Conservation (phyloP, 1,139 yeast species). For the Pichia sp. region DNA sequence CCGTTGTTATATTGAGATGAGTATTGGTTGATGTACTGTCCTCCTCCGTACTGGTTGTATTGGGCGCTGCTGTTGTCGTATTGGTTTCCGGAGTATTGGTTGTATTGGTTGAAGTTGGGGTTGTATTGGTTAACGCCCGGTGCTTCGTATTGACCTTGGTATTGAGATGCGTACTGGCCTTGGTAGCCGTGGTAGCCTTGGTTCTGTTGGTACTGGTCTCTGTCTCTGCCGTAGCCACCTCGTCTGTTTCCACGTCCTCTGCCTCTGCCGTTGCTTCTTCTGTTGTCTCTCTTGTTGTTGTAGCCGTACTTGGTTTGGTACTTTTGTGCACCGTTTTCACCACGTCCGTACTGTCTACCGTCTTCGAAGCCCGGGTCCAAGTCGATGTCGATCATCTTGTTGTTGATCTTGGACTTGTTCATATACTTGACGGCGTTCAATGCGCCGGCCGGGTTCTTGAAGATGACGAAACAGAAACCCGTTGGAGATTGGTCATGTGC, state of each 20-base stretch:
- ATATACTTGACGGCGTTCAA: slow-evolving; percentile 78
- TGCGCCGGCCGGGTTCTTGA: slow-evolving; percentile 64
- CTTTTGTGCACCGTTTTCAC: slow-evolving; percentile 82
- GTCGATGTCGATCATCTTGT: slow-evolving; percentile 76
- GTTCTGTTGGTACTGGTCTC: slow-evolving; percentile 1
- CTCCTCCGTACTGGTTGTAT: slow-evolving; percentile 3
- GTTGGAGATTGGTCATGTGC: slow-evolving; percentile 88
- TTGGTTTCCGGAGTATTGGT: neutral
- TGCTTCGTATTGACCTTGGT: slow-evolving; percentile 1
- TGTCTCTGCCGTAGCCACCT: slow-evolving; percentile 17
- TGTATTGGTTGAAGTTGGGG: neutral
- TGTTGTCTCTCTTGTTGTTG: slow-evolving; percentile 8
- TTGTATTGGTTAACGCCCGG: neutral
- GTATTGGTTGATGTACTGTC: neutral
- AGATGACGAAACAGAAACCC: slow-evolving; percentile 92
- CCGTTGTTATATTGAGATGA: neutral
- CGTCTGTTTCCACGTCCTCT: slow-evolving; percentile 34
- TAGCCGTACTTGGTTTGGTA: slow-evolving; percentile 23
- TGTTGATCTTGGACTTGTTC: slow-evolving; percentile 79
- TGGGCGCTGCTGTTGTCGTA: neutral
- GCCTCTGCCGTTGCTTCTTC: slow-evolving; percentile 19
- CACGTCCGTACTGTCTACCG: slow-evolving; percentile 94
- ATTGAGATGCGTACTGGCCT: slow-evolving; percentile 2
- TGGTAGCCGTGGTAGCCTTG: slow-evolving; percentile 3
- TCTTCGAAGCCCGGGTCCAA: slow-evolving; percentile 94